phyloP scores from a whole-genome alignment of 2,329 filamentous ascomycete genomes.

The Helotiales sp. region DNA sequence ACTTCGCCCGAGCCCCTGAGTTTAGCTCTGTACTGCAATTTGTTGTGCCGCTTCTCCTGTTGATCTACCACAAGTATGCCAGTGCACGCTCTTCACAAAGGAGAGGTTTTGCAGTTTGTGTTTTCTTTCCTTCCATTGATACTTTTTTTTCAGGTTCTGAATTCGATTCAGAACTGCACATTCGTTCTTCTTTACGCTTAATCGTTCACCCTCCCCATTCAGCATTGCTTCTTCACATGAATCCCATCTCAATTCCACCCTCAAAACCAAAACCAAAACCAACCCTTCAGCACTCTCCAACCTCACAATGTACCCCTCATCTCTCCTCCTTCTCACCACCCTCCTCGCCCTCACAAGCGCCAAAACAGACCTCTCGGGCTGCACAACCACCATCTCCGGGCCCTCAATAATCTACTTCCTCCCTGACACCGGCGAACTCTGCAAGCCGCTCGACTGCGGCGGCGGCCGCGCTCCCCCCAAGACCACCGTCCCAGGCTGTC shows the following conservation, averaged over 20 bases:
- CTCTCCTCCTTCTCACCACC: background rate
- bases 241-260: background rate
- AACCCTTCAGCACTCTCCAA: background rate
- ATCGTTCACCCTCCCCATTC: too few relatives aligned
- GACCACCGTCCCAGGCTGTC: conserved; percentile 32
- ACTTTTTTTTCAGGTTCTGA: background rate
- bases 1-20: background rate
- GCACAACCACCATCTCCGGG: background rate
- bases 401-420: conserved; percentile 20
- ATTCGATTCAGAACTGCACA: background rate
- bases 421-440: conserved; percentile 31
- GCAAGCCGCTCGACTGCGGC: conserved; percentile 31
- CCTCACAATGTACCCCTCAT: background rate
- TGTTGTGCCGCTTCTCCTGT: background rate
- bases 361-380: background rate
- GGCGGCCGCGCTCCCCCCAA: conserved; percentile 32
- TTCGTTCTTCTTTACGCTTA: background rate
- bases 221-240: too few relatives aligned
- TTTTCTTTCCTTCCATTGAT: background rate
- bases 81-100: background rate
- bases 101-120: background rate
- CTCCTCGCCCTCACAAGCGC: background rate
- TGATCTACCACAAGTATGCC: background rate
- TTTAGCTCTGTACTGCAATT: background rate
- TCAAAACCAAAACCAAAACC: background rate